Evolutionary conservation across 2,329 filamentous ascomycete species (phyloP).

Genomic region (Conoideocrella luteorostrata): DNA sequence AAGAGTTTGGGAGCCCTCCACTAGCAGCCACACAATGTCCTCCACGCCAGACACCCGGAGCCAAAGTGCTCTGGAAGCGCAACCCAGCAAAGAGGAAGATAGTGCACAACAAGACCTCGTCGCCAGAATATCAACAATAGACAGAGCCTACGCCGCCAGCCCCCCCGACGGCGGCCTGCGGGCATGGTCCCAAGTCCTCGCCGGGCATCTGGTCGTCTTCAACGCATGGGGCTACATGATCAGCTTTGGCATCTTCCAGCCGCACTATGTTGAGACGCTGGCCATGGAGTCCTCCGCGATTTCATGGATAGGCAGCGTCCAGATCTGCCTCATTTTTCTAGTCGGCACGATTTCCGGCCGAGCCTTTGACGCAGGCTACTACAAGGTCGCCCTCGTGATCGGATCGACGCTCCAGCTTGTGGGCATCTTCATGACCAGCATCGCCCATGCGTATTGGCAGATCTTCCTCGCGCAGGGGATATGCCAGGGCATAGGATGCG

Average conservation of each 20-base stretch:
- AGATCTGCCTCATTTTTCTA: slow-evolving; percentile 36
- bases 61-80: not conserved
- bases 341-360: slow-evolving; percentile 35
- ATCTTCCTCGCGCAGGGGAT: slow-evolving; percentile 48
- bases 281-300: slow-evolving; percentile 28
- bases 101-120: slow-evolving; percentile 1
- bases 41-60: not conserved
- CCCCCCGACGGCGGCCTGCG: slow-evolving; percentile 30
- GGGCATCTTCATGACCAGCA: slow-evolving; percentile 39
- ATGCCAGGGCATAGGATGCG: slow-evolving; percentile 48
- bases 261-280: slow-evolving; percentile 30
- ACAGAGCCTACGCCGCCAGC: slow-evolving; percentile 3
- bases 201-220: slow-evolving; percentile 30
- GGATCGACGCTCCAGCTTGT: slow-evolving; percentile 37
- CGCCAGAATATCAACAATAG: slow-evolving; percentile 1
- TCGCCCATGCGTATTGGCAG: slow-evolving; percentile 38
- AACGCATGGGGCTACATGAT: slow-evolving; percentile 33
- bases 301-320: slow-evolving; percentile 44
- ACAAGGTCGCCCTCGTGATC: slow-evolving; percentile 23
- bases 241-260: slow-evolving; percentile 33
- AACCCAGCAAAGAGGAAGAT: not conserved
- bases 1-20: too few species aligned
- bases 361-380: slow-evolving; percentile 36
- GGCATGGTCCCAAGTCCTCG: slow-evolving; percentile 33
- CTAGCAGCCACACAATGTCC: slow-evolving; percentile 23